Base-by-base conservation (phyloP, 1,284 basidiomycete species). In the Chalciporus sp. region DNA sequence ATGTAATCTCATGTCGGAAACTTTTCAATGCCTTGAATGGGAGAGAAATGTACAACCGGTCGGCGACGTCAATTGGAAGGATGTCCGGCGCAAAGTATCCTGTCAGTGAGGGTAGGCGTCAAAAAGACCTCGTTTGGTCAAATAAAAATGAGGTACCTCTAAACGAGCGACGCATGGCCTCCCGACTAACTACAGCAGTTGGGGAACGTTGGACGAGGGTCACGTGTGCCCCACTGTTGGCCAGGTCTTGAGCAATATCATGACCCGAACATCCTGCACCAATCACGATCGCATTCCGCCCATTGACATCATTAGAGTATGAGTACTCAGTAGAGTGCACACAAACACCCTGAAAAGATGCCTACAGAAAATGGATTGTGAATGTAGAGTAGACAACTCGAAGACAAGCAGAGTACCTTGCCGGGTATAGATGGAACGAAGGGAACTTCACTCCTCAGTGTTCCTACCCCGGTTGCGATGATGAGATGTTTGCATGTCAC, bases 251-350 rank as follows among this genome's bases (percentile, higher is more conserved):
- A 11, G 58, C 56, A 26, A 60, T 60, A 42, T 60, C 58, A 26
- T 60, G 58, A 17, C 59, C 58, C 11, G 58, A 61, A 29, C 59
- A 60, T 10, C 58, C 58, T 10, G 46, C 55, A 2, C 58, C 58
- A 17, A 59, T 19, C 11, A 59, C 49, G 4, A 53, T 52, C 3
- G 49, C 59, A 27, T 58, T 54, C 19, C 29, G 49, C 9, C 44
- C 35, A 14, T 41, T 4, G 4, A 12, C 3, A 16, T 26, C n/a
- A 29, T 17, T 27, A 4, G 58, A 52, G 17, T 47, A 28, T 9
- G n/a, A 47, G 27, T 52, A 59, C 29, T 58, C 17, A 41, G 46
- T 58, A 20, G 58, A 57, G 49, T 59, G 58, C n/a, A 53, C 23
- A 42, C 37, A 53, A 5, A n/a, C n/a, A n/a, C 52, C 52, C 4